A percentile compares a stretch with the other conserved stretches of the same genome.
phyloP scores from a whole-genome alignment of 2,329 filamentous ascomycete species.

The Aureobasidium sp. region DNA sequence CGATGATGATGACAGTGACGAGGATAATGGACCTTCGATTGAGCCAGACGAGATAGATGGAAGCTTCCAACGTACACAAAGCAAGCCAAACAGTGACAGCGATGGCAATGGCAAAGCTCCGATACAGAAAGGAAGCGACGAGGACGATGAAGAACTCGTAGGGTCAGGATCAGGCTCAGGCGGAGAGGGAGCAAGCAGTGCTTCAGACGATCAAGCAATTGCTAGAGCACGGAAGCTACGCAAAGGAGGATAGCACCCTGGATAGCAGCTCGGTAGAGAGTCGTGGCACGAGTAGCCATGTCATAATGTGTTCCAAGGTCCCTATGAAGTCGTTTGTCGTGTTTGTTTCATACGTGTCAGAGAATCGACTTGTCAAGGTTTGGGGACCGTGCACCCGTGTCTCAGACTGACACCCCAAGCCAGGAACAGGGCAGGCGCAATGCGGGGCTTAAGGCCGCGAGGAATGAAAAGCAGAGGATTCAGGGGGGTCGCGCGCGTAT shows the following conservation, averaged over 20 bases:
- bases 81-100: neutral
- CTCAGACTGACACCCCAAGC: neutral
- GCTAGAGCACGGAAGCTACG: neutral
- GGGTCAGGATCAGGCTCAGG: neutral
- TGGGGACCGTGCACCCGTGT: neutral
- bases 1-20: constrained; percentile 29
- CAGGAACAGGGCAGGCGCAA: neutral
- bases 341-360: constrained; percentile 8
- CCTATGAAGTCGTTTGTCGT: neutral
- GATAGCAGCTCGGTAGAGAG: neutral
- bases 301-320: neutral
- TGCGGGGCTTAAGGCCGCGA: neutral
- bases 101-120: neutral
- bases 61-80: neutral
- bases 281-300: neutral
- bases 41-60: constrained; percentile 1
- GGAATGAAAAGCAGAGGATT: constrained; percentile 8
- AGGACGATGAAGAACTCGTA: neutral
- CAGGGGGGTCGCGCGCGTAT: neutral
- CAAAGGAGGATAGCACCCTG: neutral
- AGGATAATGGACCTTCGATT: constrained; percentile 18
- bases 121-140: neutral
- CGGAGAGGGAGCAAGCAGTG: constrained; percentile 6
- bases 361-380: neutral
- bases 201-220: constrained; percentile 1